Conservation (phyloP, 805 yeast species). For the Blastobotrys attinorum region DNA sequence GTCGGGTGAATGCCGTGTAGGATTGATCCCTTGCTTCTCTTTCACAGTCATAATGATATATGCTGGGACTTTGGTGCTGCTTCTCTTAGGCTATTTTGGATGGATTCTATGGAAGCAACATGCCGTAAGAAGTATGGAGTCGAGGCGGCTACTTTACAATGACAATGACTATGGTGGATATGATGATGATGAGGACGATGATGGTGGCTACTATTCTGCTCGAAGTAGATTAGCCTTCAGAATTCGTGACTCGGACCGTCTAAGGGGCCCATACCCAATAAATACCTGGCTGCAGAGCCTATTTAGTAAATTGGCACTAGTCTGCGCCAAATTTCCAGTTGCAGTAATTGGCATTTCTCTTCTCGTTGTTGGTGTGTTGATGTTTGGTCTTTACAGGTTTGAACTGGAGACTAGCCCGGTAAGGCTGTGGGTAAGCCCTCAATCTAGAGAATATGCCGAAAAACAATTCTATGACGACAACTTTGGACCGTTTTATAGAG, state of each 20-base stretch:
- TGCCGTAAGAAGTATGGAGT: conserved; percentile 6
- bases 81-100: background rate
- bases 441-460: conserved; percentile 60
- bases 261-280: conserved; percentile 34
- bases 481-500: conserved; percentile 88
- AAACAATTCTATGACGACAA: conserved; percentile 62
- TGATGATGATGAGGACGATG: conserved; percentile 24
- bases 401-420: conserved; percentile 73
- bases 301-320: conserved; percentile 45
- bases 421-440: conserved; percentile 82
- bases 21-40: conserved; percentile 65
- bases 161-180: conserved; percentile 27
- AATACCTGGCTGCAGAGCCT: conserved; percentile 40
- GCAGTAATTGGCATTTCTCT: conserved; percentile 39
- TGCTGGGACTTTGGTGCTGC: conserved; percentile 21
- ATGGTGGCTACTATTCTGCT: conserved; percentile 7
- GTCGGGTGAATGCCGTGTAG: conserved; percentile 46
- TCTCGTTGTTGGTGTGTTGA: conserved; percentile 37
- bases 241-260: conserved; percentile 12
- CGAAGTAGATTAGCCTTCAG: conserved; percentile 3
- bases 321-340: conserved; percentile 57
- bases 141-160: conserved; percentile 36
- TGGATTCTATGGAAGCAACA: background rate
- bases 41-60: conserved; percentile 51
- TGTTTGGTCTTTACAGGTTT: conserved; percentile 45